Evolutionary conservation across 768 basidiomycete species (phyloP), one percentile per base, ranked within the genome.

Genomic region (Austroboletus eburneus): DNA sequence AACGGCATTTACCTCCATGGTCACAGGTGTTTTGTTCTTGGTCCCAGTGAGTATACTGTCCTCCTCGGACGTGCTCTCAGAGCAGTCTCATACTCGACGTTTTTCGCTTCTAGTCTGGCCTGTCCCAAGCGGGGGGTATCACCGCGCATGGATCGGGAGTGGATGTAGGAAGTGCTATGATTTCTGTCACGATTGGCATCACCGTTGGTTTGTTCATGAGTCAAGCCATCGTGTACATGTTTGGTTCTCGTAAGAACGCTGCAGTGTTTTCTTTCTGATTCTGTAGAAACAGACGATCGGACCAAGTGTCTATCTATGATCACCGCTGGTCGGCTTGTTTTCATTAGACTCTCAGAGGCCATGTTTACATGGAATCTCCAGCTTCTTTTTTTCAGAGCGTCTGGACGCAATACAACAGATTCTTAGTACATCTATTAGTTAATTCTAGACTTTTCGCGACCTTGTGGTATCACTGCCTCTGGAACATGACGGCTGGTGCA

Each of bases 401-500:
- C 10, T 9, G 13, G 22, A 18, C 25, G 45, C 17, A 8, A 43
- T 39, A 45, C 45, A 41, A 42, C 18, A 7, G 45, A 47, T 16
- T 33, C 22, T 45, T 39, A n/a, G n/a, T n/a, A 38, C 22, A 48
- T 51, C 38, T 42, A 49, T 46, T 36, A 35, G 39, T 43, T 44
- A 21, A 41, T 27, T 24, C 43, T 45, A 46, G 9, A 13, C 30
- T 32, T 13, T 32, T 14, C 30, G 13, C 30, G 21, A 30, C 47
- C 38, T 43, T 45, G 42, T 55, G 50, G 50, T 45, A 33, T 32
- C 30, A 32, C 5, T 17, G 29, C 41, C 51, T 46, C 67, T 82
- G 94, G 72, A 96, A 88, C 72, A 91, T 81, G 14, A 96, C 92
- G 5, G 94, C 93, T 0, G 92, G 80, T 21, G 91, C 85, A 62